phyloP scores from a whole-genome alignment of 331 rosid species.

The Rosa hybrid region DNA sequence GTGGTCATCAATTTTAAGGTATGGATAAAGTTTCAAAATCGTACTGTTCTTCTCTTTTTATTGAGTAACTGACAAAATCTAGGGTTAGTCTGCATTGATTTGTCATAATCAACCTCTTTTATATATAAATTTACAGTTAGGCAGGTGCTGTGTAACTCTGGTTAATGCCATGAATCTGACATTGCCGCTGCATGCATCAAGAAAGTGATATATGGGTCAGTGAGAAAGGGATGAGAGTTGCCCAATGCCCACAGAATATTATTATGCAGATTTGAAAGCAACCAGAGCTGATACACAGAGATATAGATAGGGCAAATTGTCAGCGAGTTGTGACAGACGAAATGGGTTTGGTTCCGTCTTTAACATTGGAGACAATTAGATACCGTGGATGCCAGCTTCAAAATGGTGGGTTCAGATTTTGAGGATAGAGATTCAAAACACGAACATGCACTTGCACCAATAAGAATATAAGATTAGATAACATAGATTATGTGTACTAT shows the following conservation, averaged over 20 bases:
- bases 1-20: neutral
- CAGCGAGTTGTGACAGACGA: constrained; percentile 4
- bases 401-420: constrained; percentile 4
- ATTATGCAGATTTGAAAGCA: constrained; percentile 66
- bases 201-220: constrained; percentile 53
- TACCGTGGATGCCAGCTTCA: constrained; percentile 22
- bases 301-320: constrained; percentile 38
- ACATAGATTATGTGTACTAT: too few species aligned
- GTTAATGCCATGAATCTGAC: neutral
- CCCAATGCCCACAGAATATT: constrained; percentile 69
- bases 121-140: neutral
- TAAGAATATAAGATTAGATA: too few species aligned
- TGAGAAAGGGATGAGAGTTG: constrained; percentile 57
- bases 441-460: too few species aligned
- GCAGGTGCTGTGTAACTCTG: constrained; percentile 7
- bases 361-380: neutral
- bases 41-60: neutral
- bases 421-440: too few species aligned
- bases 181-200: constrained; percentile 10
- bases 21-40: neutral
- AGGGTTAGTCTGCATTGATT: neutral
- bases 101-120: neutral
- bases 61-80: neutral
- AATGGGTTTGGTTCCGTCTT: constrained; percentile 4
- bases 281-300: constrained; percentile 32